Evolutionary conservation across 179 eudicot genomes (phyloP), one percentile per base, ranked within the genome.

Genomic region (Patellifolia procumbens): DNA sequence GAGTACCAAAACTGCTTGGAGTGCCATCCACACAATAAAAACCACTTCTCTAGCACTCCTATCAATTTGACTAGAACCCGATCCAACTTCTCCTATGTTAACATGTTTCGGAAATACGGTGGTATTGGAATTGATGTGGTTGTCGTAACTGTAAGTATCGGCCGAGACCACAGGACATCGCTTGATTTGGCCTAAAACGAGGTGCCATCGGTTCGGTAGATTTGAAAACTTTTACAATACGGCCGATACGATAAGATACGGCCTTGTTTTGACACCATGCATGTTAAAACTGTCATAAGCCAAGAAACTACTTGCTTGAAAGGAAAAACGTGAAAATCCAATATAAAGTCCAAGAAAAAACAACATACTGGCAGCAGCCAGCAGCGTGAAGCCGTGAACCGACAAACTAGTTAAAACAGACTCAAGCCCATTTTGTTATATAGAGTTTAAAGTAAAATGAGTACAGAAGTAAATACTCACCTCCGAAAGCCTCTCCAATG

Each of bases 401-500:
- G 59, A 31, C 35, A 26, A 24, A 43, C 49, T 43, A 22, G 35
- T 42, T 26, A 10, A 58, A 35, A 19, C 39, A 10, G 39, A 67
- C 13, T 68, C 66, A 59, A 15, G 35, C 59, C 28, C 46, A 43
- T 22, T 62, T 26, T 15, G 31, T 35, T 16, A 52, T 35, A 28
- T 2, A 67, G 12, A 16, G 12, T 24, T 45, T 13, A 35, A 49
- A 15, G 20, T 1, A 42, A 19, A 58, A 42, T 68, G 19, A 74
- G 42, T 39, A 66, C 39, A n/a, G 43, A 45, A 69, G 51, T 53
- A 24, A 49, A 29, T 55, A 19, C 61, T 78, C 73, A 91, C 99
- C 99, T 87, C 99, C 99, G 82, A 93, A 96, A 81, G 99, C 99
- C 81, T 96, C 99, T 68, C 99, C 99, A 37, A 96, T 96, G 88